A percentile compares a stretch with the other conserved stretches of the same genome.
Conservation (phyloP, 2,329 filamentous ascomycete species). For the Tolypocladium ovalisporum region DNA sequence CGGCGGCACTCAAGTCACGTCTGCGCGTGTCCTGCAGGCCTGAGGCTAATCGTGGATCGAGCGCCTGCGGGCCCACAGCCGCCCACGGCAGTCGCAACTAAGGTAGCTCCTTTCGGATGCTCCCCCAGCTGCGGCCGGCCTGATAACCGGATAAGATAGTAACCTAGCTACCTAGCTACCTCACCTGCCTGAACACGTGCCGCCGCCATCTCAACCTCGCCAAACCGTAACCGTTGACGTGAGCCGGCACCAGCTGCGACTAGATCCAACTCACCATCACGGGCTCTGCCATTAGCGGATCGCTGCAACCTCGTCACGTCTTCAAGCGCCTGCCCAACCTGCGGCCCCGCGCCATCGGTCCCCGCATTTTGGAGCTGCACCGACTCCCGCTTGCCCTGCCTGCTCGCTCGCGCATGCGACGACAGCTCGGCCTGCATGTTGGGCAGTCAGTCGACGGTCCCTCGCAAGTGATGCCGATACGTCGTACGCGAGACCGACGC, state of each 20-base stretch:
- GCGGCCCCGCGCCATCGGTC: background rate
- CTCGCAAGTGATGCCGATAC: constrained; percentile 6
- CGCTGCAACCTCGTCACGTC: background rate
- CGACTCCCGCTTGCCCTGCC: background rate
- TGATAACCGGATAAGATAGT: background rate
- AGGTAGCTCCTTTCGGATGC: background rate
- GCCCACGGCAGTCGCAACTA: too few species aligned
- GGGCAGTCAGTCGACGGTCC: background rate
- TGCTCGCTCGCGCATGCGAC: background rate
- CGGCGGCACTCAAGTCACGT: background rate
- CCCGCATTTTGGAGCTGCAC: background rate
- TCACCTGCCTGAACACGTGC: background rate
- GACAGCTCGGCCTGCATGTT: background rate
- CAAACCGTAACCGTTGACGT: too few species aligned
- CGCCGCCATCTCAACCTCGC: background rate
- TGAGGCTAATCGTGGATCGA: background rate
- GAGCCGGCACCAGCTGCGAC: background rate
- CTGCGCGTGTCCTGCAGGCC: background rate
- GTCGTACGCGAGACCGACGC: constrained; percentile 2
- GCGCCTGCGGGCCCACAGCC: background rate
- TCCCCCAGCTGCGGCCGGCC: background rate
- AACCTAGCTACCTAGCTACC: background rate
- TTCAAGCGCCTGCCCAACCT: background rate
- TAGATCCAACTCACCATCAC: background rate
- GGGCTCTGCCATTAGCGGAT: background rate